Percentiles rank a stretch among this genome's conserved stretches.
Evolutionary conservation across 2,329 filamentous ascomycete genomes (phyloP).

Genomic region (Colletotrichum graminicola): DNA sequence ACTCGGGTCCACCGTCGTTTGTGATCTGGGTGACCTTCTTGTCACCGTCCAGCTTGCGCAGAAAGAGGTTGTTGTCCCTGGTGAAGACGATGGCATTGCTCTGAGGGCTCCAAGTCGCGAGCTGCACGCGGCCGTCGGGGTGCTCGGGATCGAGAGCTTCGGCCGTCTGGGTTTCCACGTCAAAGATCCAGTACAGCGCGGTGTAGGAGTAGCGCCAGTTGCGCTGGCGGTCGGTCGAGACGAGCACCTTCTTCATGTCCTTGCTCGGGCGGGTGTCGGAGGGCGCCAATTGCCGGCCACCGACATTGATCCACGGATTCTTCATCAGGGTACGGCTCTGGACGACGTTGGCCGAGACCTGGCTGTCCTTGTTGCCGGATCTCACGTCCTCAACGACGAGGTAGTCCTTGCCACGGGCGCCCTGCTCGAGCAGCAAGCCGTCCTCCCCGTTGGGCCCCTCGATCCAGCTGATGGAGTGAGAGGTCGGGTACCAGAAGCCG

Average conservation of each 20-base stretch:
- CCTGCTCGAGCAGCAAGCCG: slow-evolving; percentile 84
- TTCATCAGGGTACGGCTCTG: slow-evolving; percentile 82
- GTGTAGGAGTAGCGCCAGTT: slow-evolving; percentile 94
- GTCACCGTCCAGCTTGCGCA: slow-evolving; percentile 71
- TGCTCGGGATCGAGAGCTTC: slow-evolving; percentile 82
- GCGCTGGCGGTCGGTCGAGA: slow-evolving; percentile 77
- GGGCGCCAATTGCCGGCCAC: slow-evolving; percentile 67
- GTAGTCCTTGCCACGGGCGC: slow-evolving; percentile 74
- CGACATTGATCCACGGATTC: slow-evolving; percentile 70
- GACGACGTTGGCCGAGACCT: slow-evolving; percentile 50
- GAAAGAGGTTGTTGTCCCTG: slow-evolving; percentile 87
- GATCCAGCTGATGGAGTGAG: slow-evolving; percentile 81
- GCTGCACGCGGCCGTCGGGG: slow-evolving; percentile 76
- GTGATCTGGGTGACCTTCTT: slow-evolving; percentile 79
- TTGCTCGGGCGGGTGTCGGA: slow-evolving; percentile 79
- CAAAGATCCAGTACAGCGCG: slow-evolving; percentile 90
- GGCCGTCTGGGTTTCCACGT: slow-evolving; percentile 83
- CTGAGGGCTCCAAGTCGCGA: slow-evolving; percentile 89
- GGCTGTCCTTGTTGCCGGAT: slow-evolving; percentile 46
- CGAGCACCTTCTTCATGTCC: slow-evolving; percentile 86
- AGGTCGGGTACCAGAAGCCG: slow-evolving; percentile 74
- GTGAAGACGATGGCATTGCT: slow-evolving; percentile 93
- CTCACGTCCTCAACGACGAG: slow-evolving; percentile 90
- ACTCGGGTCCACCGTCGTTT: slow-evolving; percentile 84
- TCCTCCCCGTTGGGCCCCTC: slow-evolving; percentile 81